Percentiles rank a stretch among this genome's conserved stretches.
These are phyloP conservation scores for Mortierella sp. DNA, from an alignment of 371 early-diverging fungal genomes.

Conservation along the genomic window DNA sequence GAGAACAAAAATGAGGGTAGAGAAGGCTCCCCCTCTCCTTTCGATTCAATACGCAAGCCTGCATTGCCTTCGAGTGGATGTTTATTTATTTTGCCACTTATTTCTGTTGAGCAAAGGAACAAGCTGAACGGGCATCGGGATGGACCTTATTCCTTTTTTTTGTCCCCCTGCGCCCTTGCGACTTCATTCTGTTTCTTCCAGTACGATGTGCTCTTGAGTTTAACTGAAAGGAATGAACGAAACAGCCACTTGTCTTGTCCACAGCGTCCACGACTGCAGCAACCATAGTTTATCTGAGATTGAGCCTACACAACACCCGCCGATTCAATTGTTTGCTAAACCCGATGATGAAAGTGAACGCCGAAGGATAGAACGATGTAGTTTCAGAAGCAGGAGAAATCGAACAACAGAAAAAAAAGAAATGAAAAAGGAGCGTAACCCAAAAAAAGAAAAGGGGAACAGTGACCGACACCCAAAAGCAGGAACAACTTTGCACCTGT, in stretches of 20 bases:
- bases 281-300: neutral
- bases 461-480: slow-evolving; percentile 13
- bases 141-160: neutral
- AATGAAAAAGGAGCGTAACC: neutral
- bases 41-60: too few species aligned
- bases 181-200: too few species aligned
- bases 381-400: slow-evolving; percentile 1
- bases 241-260: too few species aligned
- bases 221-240: neutral
- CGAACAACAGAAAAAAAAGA: neutral
- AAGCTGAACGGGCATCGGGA: neutral
- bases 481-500: slow-evolving; percentile 51
- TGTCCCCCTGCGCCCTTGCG: neutral
- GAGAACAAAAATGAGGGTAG: too few species aligned
- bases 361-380: too few species aligned
- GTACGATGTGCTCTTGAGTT: too few species aligned
- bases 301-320: neutral
- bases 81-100: neutral
- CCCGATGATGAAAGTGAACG: neutral
- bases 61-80: neutral
- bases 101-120: too few species aligned
- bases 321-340: neutral
- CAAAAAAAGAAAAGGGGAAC: slow-evolving; percentile 13
- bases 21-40: too few species aligned
- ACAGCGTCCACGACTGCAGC: too few species aligned